Percentiles rank a stretch among this genome's conserved stretches.
Evolutionary conservation across 192 early-diverging fungal species (phyloP).

Genomic region (Paraglomus brasilianum): DNA sequence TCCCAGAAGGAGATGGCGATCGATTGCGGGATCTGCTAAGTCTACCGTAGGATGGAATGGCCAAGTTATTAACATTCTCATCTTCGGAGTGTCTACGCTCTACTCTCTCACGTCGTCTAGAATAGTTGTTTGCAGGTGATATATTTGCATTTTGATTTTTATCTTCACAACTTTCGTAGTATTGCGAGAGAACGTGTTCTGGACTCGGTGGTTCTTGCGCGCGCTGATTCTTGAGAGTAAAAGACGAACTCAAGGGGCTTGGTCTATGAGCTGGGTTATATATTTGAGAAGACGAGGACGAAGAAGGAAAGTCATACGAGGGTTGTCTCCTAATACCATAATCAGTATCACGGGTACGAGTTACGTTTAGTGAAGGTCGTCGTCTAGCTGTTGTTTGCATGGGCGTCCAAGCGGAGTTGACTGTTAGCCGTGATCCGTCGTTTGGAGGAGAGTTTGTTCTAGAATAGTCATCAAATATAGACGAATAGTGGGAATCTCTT

Average conservation of each 20-base stretch:
- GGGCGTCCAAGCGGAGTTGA: not conserved
- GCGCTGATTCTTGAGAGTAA: constrained; percentile 7
- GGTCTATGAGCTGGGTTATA: not conserved
- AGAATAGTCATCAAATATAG: constrained; percentile 26
- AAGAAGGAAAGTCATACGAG: constrained; percentile 24
- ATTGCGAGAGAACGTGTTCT: not conserved
- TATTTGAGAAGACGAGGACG: constrained; percentile 1
- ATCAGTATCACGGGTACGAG: not conserved
- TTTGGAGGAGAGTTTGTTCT: not conserved
- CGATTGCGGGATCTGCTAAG: not conserved
- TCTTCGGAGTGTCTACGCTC: not conserved
- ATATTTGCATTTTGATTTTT: not conserved
- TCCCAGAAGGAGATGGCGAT: constrained; percentile 14
- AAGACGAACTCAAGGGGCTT: constrained; percentile 2
- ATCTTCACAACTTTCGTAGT: not conserved
- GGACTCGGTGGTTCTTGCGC: constrained; percentile 1
- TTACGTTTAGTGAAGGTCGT: constrained; percentile 17
- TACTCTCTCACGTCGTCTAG: not conserved
- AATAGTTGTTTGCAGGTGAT: not conserved
- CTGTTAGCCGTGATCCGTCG: not conserved
- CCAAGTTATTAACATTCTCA: not conserved
- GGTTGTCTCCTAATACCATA: constrained; percentile 20
- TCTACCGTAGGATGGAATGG: not conserved
- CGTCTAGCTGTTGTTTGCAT: not conserved
- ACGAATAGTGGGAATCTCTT: constrained; percentile 29